Evolutionary conservation across 495 filamentous ascomycete species (phyloP).

Genomic region (Neurospora terricola): DNA sequence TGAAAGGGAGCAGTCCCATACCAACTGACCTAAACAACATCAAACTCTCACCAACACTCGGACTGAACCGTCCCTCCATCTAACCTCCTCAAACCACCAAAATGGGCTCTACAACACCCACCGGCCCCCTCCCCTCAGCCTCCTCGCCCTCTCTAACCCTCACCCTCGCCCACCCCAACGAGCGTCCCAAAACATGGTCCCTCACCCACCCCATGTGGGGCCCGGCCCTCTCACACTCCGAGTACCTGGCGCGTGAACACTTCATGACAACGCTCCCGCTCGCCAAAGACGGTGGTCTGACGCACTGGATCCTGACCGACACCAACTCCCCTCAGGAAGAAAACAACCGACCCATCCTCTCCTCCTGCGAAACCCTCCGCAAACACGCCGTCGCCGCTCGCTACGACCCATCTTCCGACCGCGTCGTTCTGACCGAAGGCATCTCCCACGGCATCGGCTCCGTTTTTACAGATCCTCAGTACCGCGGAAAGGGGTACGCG

Average conservation of each 20-base stretch:
- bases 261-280: constrained; percentile 57
- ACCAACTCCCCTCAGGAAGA: not conserved
- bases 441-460: constrained; percentile 75
- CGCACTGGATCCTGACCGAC: constrained; percentile 79
- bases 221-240: constrained; percentile 49
- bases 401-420: constrained; percentile 7
- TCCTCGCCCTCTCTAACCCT: constrained; percentile 54
- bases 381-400: constrained; percentile 52
- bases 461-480: constrained; percentile 69
- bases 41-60: too few species aligned
- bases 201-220: constrained; percentile 67
- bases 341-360: constrained; percentile 60
- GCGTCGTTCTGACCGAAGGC: constrained; percentile 46
- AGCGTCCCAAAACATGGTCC: constrained; percentile 53
- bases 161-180: constrained; percentile 54
- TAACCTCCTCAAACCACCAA: not conserved
- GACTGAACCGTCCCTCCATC: not conserved
- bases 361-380: constrained; percentile 72
- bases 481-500: constrained; percentile 70
- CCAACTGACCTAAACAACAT: not conserved
- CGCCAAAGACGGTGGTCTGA: constrained; percentile 63
- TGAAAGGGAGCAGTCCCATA: not conserved
- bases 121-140: constrained; percentile 40
- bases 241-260: constrained; percentile 71
- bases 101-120: constrained; percentile 19